phyloP scores from a whole-genome alignment of 164 flowering plant species.

The Echeveria elegans region DNA sequence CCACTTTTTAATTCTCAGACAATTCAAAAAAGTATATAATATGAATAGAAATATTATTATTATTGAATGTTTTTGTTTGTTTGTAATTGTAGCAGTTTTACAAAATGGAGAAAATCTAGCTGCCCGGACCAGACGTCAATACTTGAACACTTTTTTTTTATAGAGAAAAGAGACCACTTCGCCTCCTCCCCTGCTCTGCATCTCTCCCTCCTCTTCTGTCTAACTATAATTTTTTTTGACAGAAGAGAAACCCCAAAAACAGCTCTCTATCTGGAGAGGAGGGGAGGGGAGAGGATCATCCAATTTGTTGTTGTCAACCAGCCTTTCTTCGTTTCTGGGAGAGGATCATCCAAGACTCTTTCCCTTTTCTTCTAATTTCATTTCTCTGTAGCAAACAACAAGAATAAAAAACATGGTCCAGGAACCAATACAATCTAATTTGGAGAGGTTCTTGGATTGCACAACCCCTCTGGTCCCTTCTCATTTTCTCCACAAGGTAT shows the following conservation, averaged over 20 bases:
- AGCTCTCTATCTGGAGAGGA: no score
- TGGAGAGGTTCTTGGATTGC: conserved; percentile 66
- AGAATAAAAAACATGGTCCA: conserved; percentile 16
- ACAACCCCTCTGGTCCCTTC: conserved; percentile 75
- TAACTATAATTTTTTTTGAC: no score
- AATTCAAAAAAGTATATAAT: no score
- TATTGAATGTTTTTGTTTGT: neutral
- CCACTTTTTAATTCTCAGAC: no score
- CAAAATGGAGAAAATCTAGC: conserved; percentile 15
- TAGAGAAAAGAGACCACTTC: no score
- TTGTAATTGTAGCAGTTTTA: conserved; percentile 6
- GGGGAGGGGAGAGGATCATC: no score
- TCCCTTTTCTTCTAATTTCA: neutral
- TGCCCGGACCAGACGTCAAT: conserved; percentile 36
- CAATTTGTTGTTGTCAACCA: no score
- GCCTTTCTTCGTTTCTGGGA: no score
- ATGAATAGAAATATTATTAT: neutral
- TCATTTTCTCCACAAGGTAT: conserved; percentile 70
- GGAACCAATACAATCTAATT: conserved; percentile 58
- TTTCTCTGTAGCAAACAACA: neutral
- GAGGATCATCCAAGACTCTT: conserved; percentile 19
- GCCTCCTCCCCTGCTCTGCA: conserved; percentile 15
- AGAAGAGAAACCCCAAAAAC: no score
- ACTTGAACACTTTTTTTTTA: conserved; percentile 18
- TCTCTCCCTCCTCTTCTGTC: conserved; percentile 12